Conservation (phyloP, 306 rosid genomes). For the Canavalia ensiformis region DNA sequence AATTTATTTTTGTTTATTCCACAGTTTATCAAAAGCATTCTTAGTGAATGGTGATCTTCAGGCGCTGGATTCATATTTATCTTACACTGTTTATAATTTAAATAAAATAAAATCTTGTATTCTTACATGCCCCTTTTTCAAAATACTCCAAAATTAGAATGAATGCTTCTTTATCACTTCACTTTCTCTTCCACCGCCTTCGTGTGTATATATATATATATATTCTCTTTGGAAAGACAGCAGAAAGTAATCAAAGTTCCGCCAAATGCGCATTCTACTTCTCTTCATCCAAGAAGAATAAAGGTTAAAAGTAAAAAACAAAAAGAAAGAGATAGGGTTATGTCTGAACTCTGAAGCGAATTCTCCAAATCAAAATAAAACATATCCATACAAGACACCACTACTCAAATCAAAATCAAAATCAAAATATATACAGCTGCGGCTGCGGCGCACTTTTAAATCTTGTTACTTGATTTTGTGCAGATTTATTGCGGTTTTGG, state of each 20-base stretch:
- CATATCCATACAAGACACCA: not conserved
- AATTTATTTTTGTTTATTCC: too few species aligned
- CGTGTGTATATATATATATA: not conserved
- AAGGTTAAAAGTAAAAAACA: not conserved
- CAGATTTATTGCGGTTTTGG: not conserved
- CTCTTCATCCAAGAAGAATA: constrained; percentile 44
- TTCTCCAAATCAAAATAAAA: not conserved
- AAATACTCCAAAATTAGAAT: not conserved
- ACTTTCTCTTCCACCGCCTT: not conserved
- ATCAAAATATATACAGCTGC: too few species aligned
- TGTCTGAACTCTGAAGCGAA: not conserved
- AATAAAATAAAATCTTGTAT: not conserved
- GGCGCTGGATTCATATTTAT: too few species aligned
- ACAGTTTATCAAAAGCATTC: too few species aligned
- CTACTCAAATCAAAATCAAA: not conserved
- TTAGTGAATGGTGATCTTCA: too few species aligned
- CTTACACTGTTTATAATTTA: constrained; percentile 2
- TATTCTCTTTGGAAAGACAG: constrained; percentile 33
- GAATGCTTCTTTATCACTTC: constrained; percentile 21
- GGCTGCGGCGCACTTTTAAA: not conserved
- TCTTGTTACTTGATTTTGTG: constrained; percentile 5
- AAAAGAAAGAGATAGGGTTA: not conserved
- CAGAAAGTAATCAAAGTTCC: constrained; percentile 44
- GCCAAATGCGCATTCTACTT: constrained; percentile 57
- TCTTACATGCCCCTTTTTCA: not conserved